Evolutionary conservation across 2,329 filamentous ascomycete species (phyloP).

Genomic region (Aspergillus fumigatiaffinis): DNA sequence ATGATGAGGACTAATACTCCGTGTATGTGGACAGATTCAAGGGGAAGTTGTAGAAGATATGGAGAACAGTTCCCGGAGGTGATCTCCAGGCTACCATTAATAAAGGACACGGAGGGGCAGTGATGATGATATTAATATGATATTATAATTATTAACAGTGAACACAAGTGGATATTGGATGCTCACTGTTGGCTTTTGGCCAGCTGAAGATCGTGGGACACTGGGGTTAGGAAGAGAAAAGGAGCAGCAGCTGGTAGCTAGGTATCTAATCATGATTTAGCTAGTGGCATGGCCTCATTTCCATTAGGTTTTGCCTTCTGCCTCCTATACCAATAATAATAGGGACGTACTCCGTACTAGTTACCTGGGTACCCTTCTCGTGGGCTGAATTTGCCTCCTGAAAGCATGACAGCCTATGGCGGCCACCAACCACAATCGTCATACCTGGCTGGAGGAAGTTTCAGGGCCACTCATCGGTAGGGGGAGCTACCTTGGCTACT

Average conservation of each 20-base stretch:
- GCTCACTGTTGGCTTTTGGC: neutral
- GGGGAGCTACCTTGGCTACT: neutral
- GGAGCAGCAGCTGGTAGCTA: neutral
- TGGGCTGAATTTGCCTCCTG: conserved; percentile 16
- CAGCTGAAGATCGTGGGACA: neutral
- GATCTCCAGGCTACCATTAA: neutral
- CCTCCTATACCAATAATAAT: neutral
- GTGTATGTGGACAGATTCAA: neutral
- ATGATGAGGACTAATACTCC: neutral
- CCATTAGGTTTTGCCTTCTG: neutral
- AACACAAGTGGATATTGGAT: neutral
- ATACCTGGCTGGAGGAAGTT: conserved; percentile 5
- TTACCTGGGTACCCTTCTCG: neutral
- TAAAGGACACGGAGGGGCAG: neutral
- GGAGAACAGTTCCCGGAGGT: neutral
- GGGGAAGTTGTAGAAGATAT: neutral
- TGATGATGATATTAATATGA: neutral
- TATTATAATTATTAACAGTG: neutral
- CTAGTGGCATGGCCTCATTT: neutral
- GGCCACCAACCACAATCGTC: conserved; percentile 15
- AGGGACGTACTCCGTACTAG: neutral
- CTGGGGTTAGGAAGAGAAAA: neutral
- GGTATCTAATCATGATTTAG: neutral
- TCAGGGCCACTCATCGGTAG: neutral
- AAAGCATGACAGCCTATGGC: conserved; percentile 3